Evolutionary conservation across 1,284 basidiomycete species (phyloP).

Genomic region (Ganoderma boninense): DNA sequence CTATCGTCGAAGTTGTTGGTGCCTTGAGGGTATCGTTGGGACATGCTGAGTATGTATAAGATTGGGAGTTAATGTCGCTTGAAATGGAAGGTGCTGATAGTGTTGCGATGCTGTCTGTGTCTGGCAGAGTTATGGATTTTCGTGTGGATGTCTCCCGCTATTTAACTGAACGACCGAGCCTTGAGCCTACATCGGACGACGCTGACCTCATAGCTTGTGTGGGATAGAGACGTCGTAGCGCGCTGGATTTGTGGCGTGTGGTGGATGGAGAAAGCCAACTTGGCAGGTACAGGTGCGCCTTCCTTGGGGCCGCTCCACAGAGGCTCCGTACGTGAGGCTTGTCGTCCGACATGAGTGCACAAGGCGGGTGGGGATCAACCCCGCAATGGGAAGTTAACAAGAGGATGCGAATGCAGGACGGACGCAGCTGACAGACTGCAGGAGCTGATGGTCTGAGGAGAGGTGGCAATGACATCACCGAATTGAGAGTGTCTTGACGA

Average conservation of each 20-base stretch:
- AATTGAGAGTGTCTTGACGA: too few species aligned
- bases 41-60: not conserved
- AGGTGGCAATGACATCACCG: too few species aligned
- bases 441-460: too few species aligned
- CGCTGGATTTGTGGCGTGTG: not conserved
- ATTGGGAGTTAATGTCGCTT: not conserved
- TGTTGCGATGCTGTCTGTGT: not conserved
- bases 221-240: not conserved
- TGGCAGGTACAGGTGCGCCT: not conserved
- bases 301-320: not conserved
- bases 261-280: not conserved
- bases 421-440: too few species aligned
- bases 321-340: too few species aligned
- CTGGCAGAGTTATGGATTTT: not conserved
- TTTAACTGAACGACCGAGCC: conserved; percentile 1
- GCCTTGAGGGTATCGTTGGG: not conserved
- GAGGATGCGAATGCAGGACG: too few species aligned
- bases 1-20: not conserved
- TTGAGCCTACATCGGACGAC: not conserved
- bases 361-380: too few species aligned
- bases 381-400: too few species aligned
- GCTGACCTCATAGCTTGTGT: conserved; percentile 5
- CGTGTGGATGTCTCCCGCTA: not conserved
- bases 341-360: too few species aligned
- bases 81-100: not conserved